Conservation (phyloP, 306 rosid species). For the Cicer cuneatum region DNA sequence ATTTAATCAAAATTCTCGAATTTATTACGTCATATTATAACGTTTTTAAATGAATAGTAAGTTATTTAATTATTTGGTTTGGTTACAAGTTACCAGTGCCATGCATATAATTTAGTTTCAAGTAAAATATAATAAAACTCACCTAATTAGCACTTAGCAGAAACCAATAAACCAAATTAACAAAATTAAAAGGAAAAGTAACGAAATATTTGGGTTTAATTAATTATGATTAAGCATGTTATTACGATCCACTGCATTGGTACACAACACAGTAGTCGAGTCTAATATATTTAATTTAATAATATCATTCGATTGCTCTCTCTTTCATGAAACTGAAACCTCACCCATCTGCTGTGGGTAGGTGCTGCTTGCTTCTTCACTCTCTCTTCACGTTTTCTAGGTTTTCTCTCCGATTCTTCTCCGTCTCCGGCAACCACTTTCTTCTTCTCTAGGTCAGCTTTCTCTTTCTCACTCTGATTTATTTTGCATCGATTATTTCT, state of each 20-base stretch:
- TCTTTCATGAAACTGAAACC: conserved; percentile 20
- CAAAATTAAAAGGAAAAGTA: too few species aligned
- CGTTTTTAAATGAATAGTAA: too few species aligned
- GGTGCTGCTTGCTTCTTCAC: conserved; percentile 22
- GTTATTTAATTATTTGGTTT: too few species aligned
- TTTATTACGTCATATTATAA: too few species aligned
- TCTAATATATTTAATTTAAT: background rate
- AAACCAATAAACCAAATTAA: too few species aligned
- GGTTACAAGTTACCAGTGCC: too few species aligned
- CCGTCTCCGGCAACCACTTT: conserved; percentile 25
- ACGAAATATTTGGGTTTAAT: too few species aligned
- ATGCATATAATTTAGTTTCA: too few species aligned
- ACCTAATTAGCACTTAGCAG: too few species aligned
- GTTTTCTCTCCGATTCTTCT: conserved; percentile 57
- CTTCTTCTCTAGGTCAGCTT: conserved; percentile 22
- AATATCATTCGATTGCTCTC: background rate
- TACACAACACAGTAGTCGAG: background rate
- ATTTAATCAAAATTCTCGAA: too few species aligned
- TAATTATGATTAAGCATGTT: background rate
- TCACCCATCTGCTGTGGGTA: conserved; percentile 36
- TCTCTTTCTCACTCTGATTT: conserved; percentile 4
- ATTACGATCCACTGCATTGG: background rate
- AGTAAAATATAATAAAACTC: too few species aligned
- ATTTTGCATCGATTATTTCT: background rate
- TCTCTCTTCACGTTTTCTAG: conserved; percentile 40